Evolutionary conservation across 345 rosid species (phyloP), one percentile per base, ranked within the genome.

Genomic region (Bruguiera gymnorhiza): DNA sequence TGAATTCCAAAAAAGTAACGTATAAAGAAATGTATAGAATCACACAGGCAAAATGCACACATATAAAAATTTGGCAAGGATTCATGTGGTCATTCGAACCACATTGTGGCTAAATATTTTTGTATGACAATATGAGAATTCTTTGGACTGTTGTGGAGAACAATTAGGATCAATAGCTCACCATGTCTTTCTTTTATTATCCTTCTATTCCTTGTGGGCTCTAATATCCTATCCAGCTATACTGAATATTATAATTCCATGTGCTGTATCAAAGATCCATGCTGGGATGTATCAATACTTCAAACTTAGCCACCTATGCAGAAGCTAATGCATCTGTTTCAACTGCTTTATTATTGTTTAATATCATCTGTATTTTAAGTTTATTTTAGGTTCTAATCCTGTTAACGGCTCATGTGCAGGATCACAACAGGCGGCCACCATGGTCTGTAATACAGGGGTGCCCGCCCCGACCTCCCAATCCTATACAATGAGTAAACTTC

Each of bases 361-460:
- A 43, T 43, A 43, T 43, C 50, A 43, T 18, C 50, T 18, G 5
- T 13, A 24, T 26, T 56, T 56, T 23, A 26, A 10, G 16, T 36
- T 13, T 9, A 7, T 26, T 51, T 4, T 62, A 24, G 27, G 10
- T 54, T 65, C 29, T 65, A 31, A 57, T 63, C 15, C 21, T 56
- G 62, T 57, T 48, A 23, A 59, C 53, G 67, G 46, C 73, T 71
- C 63, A 32, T 71, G 50, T 85, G 59, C 63, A 91, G 98, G 94
- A 63, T 34, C 81, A 88, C 73, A 94, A 94, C 72, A 74, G 70
- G 72, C 86, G 97, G 15, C 82, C 90, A 62, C 95, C 94, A 6
- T 93, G 91, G 98, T 89, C 93, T 53, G 81, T 71, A 36, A 93
- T 86, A 63, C 98, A 89, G 70, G 93, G 93, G 54, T 77, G 81